phyloP scores from a whole-genome alignment of 495 filamentous ascomycete genomes.

The Evansstolkia leycettana region DNA sequence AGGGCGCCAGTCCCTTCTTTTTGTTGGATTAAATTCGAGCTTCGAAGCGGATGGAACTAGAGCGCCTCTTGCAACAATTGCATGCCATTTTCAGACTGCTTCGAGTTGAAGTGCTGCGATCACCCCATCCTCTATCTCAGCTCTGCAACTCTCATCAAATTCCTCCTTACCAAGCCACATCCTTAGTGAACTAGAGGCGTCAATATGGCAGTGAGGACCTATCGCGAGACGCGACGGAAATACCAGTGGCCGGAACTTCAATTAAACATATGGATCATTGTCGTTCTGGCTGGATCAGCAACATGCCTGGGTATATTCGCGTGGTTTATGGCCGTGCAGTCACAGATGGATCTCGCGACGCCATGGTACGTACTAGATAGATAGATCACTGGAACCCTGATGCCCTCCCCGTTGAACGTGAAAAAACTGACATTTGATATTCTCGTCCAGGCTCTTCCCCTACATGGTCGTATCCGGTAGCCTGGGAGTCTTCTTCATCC shows the following conservation, averaged over 20 bases:
- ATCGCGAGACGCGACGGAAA: constrained; percentile 35
- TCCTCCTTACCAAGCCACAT: neutral
- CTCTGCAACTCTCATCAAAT: no score
- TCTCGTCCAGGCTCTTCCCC: constrained; percentile 70
- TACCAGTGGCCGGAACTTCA: constrained; percentile 94
- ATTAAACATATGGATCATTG: constrained; percentile 84
- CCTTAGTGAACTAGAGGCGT: no score
- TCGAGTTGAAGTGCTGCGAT: no score
- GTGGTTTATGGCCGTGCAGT: constrained; percentile 71
- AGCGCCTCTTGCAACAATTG: no score
- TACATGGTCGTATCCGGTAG: constrained; percentile 69
- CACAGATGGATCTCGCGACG: constrained; percentile 51
- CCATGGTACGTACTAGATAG: constrained; percentile 54
- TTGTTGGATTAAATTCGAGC: no score
- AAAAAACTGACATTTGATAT: neutral
- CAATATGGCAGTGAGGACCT: constrained; percentile 12
- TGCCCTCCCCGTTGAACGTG: neutral
- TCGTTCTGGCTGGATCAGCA: constrained; percentile 68
- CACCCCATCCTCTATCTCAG: no score
- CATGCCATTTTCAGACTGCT: no score
- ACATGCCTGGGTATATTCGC: constrained; percentile 79
- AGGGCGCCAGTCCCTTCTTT: no score
- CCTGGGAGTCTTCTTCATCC: constrained; percentile 62
- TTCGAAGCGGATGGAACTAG: no score
- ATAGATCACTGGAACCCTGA: constrained; percentile 1